Percentiles rank a stretch among this genome's conserved stretches.
Conservation (phyloP, 2,329 filamentous ascomycete genomes). For the Xylariaceae sp. region DNA sequence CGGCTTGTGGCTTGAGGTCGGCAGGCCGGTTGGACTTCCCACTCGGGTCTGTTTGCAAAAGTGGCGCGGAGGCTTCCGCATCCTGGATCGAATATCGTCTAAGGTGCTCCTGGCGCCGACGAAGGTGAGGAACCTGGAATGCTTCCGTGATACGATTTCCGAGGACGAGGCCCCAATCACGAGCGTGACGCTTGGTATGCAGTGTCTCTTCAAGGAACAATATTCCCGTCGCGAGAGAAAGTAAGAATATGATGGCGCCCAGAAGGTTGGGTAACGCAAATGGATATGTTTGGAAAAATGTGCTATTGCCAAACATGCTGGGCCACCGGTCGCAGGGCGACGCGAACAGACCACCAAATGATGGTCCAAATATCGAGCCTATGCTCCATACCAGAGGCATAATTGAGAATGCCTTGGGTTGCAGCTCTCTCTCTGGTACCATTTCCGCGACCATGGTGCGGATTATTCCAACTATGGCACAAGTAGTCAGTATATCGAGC, state of each 20-base stretch:
- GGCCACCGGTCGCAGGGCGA: conserved; percentile 75
- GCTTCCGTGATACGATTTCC: conserved; percentile 60
- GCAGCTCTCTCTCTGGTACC: conserved; percentile 80
- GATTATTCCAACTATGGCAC: conserved; percentile 72
- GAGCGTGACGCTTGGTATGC: conserved; percentile 60
- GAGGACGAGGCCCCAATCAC: conserved; percentile 71
- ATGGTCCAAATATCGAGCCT: conserved; percentile 82
- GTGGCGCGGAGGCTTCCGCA: conserved; percentile 52
- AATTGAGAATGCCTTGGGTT: conserved; percentile 83
- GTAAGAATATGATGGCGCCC: conserved; percentile 68
- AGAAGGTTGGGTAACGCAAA: conserved; percentile 83
- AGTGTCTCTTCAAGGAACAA: conserved; percentile 87
- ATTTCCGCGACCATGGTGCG: conserved; percentile 90
- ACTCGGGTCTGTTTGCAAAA: conserved; percentile 37
- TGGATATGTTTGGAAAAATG: conserved; percentile 71
- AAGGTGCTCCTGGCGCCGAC: conserved; percentile 22
- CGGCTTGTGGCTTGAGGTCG: conserved; percentile 9
- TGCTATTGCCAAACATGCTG: conserved; percentile 59
- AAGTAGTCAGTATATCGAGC: conserved; percentile 14
- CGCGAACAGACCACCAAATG: conserved; percentile 81
- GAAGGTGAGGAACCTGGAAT: conserved; percentile 21
- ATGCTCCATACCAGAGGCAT: conserved; percentile 91
- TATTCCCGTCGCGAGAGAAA: conserved; percentile 68
- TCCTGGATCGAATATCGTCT: conserved; percentile 48
- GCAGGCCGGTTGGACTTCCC: conserved; percentile 14